These are phyloP conservation scores for Hibiscus tridactylites DNA, from an alignment of 345 rosid species.

Conservation along the genomic window DNA sequence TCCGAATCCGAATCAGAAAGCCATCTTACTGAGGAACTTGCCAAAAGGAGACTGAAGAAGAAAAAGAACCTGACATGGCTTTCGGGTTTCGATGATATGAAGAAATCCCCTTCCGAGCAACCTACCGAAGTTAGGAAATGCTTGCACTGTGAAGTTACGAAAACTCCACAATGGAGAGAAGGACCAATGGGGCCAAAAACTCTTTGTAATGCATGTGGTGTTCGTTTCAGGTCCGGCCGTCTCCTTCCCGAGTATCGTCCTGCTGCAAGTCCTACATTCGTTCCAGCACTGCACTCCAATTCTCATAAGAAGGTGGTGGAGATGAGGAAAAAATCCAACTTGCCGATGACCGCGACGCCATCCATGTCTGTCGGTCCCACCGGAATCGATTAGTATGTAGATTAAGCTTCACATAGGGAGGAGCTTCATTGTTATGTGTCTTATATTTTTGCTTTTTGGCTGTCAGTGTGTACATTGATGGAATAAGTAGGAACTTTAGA, in stretches of 20 bases:
- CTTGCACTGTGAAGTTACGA: constrained; percentile 63
- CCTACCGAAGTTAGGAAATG: constrained; percentile 41
- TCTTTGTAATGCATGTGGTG: constrained; percentile 91
- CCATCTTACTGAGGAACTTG: constrained; percentile 14
- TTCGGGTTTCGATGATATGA: constrained; percentile 22
- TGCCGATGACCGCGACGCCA: constrained; percentile 2
- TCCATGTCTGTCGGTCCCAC: background rate
- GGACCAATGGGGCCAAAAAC: constrained; percentile 90
- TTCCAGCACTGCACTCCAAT: constrained; percentile 60
- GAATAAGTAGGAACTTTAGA: constrained; percentile 28
- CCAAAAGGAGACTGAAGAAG: constrained; percentile 33
- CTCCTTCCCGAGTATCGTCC: constrained; percentile 87
- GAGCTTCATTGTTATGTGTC: constrained; percentile 17
- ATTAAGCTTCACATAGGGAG: constrained; percentile 18
- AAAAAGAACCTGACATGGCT: constrained; percentile 22
- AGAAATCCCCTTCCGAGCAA: constrained; percentile 14
- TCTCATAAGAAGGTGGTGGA: constrained; percentile 71
- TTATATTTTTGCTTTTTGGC: constrained; percentile 2
- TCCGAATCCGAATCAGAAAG: constrained; percentile 34
- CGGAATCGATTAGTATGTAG: constrained; percentile 20
- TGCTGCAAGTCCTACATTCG: constrained; percentile 74
- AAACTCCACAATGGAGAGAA: constrained; percentile 93
- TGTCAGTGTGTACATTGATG: constrained; percentile 39
- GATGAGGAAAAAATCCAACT: constrained; percentile 51
- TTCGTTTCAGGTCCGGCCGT: constrained; percentile 79